Percentiles rank a stretch among this genome's conserved stretches.
phyloP scores from a whole-genome alignment of 345 rosid genomes.

The Xanthoceras sorbifolium region DNA sequence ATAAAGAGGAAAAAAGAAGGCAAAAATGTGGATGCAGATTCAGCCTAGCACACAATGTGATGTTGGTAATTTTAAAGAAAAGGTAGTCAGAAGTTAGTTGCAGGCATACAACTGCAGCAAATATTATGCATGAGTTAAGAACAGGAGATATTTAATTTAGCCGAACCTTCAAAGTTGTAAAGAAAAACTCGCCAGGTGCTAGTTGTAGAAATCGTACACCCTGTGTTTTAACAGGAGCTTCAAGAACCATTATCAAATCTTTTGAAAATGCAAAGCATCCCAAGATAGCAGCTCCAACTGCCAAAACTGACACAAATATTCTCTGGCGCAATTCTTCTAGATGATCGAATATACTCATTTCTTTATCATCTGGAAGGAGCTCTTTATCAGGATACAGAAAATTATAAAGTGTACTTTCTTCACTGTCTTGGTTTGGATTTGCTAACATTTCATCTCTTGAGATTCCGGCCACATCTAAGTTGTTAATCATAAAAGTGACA shows the following conservation, averaged over 20 bases:
- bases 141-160: slow-evolving; percentile 1
- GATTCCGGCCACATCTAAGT: slow-evolving; percentile 40
- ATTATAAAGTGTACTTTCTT: slow-evolving; percentile 55
- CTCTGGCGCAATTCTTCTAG: slow-evolving; percentile 94
- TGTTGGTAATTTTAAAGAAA: background rate
- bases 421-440: slow-evolving; percentile 42
- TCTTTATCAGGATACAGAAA: slow-evolving; percentile 87
- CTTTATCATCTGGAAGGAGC: slow-evolving; percentile 92
- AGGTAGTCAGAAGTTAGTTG: background rate
- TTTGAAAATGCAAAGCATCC: slow-evolving; percentile 96
- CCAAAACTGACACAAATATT: slow-evolving; percentile 82
- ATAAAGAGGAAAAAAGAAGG: background rate
- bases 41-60: background rate
- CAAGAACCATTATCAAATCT: slow-evolving; percentile 80
- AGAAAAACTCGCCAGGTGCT: slow-evolving; percentile 98
- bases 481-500: slow-evolving; percentile 13
- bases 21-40: slow-evolving; percentile 1
- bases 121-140: slow-evolving; percentile 2
- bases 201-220: slow-evolving; percentile 95
- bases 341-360: slow-evolving; percentile 96
- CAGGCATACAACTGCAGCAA: background rate
- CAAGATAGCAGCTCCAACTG: slow-evolving; percentile 86
- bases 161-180: slow-evolving; percentile 87
- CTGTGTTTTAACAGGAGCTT: slow-evolving; percentile 93
- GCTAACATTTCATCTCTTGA: slow-evolving; percentile 33